These are phyloP conservation scores for Aureobasidium mangrovei DNA, from an alignment of 2,329 filamentous ascomycete species.

Conservation along the genomic window DNA sequence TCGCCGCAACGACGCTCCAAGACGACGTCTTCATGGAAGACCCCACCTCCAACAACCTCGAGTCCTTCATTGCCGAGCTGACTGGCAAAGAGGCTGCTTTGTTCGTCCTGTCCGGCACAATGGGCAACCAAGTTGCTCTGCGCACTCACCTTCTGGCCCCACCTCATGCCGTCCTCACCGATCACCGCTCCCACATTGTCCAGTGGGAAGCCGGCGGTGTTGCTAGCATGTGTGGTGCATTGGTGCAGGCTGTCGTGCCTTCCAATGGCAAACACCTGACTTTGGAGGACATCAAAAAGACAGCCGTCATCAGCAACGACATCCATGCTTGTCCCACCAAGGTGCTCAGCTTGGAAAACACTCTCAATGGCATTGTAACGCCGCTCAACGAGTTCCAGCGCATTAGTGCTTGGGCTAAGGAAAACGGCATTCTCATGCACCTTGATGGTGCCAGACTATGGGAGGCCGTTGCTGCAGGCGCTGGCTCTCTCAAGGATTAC, in stretches of 20 bases:
- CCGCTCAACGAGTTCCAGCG: conserved; percentile 61
- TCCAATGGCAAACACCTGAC: conserved; percentile 65
- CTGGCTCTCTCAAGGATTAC: conserved; percentile 58
- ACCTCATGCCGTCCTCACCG: conserved; percentile 71
- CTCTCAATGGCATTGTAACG: conserved; percentile 68
- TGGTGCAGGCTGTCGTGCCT: conserved; percentile 58
- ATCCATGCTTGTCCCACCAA: conserved; percentile 72
- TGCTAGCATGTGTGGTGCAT: conserved; percentile 61
- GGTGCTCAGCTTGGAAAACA: conserved; percentile 80
- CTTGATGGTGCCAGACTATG: conserved; percentile 73
- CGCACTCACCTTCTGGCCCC: conserved; percentile 69
- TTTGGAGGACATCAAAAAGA: conserved; percentile 62
- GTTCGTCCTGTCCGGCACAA: conserved; percentile 81
- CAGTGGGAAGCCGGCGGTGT: conserved; percentile 62
- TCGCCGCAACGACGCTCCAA: conserved; percentile 62
- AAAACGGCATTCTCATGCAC: conserved; percentile 60
- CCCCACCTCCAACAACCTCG: conserved; percentile 64
- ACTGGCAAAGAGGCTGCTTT: conserved; percentile 68
- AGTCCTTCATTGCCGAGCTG: conserved; percentile 63
- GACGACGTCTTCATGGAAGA: conserved; percentile 84
- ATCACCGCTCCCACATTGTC: conserved; percentile 69
- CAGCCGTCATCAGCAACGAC: conserved; percentile 57
- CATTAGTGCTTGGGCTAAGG: conserved; percentile 59
- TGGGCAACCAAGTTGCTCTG: conserved; percentile 85
- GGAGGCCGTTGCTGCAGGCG: conserved; percentile 67